Percentiles rank a stretch among this genome's conserved stretches.
These are phyloP conservation scores for Apiospora sp. DNA, from an alignment of 2,329 filamentous ascomycete genomes.

Conservation along the genomic window DNA sequence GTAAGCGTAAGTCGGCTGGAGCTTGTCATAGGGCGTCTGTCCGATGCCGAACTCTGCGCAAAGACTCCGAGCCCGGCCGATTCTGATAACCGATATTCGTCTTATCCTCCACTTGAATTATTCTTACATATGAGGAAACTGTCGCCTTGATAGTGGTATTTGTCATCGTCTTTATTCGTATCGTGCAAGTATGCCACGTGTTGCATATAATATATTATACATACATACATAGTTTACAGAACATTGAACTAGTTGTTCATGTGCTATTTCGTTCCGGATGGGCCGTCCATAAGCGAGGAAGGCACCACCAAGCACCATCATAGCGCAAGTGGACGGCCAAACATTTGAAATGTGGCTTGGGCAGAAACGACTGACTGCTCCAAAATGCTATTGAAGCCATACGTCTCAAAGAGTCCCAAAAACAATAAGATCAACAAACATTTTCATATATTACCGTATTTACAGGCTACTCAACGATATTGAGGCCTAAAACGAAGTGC, in stretches of 20 bases:
- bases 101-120: not conserved
- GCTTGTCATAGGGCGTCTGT: slow-evolving; percentile 13
- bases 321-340: not conserved
- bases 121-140: not conserved
- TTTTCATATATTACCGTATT: not conserved
- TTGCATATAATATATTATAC: not conserved
- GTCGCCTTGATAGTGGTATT: not conserved
- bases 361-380: not conserved
- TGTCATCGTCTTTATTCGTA: not conserved
- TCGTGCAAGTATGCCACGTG: not conserved
- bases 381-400: not conserved
- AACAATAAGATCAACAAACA: not conserved
- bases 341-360: not conserved
- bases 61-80: slow-evolving; percentile 14
- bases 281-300: not conserved
- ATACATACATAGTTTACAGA: not conserved
- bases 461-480: not conserved
- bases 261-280: not conserved
- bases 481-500: not conserved
- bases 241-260: not conserved
- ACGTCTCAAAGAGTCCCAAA: not conserved
- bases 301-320: not conserved
- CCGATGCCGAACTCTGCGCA: slow-evolving; percentile 2
- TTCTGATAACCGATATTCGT: not conserved
- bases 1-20: not conserved